These are phyloP conservation scores for Neurospora intermedia DNA, from an alignment of 495 filamentous ascomycete species.

Conservation along the genomic window DNA sequence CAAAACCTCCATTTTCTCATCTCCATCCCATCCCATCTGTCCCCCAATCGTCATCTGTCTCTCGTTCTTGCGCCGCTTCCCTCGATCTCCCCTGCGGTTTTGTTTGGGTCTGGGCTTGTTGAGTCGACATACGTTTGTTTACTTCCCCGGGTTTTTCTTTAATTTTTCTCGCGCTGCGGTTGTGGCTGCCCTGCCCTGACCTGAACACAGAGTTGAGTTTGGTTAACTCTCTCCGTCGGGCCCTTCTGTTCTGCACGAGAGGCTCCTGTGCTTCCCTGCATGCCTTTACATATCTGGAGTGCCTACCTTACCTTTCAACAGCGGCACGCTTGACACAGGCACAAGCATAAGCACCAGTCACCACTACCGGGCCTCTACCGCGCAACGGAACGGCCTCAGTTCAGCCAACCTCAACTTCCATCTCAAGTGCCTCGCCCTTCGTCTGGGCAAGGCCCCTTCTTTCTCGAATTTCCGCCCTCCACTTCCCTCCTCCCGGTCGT, in stretches of 20 bases:
- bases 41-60: slow-evolving; percentile 32
- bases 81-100: slow-evolving; percentile 16
- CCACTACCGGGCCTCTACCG: neutral
- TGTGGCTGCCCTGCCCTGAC: neutral
- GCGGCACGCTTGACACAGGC: neutral
- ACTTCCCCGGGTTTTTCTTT: neutral
- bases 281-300: neutral
- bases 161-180: neutral
- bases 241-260: neutral
- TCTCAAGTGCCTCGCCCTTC: slow-evolving; percentile 6
- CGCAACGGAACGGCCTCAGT: neutral
- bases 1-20: neutral
- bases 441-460: slow-evolving; percentile 16
- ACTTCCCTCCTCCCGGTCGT: slow-evolving; percentile 1
- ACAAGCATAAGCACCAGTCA: neutral
- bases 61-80: slow-evolving; percentile 24
- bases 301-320: neutral
- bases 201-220: neutral
- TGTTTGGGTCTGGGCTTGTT: neutral
- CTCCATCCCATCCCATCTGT: slow-evolving; percentile 22
- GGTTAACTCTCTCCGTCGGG: neutral
- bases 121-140: neutral
- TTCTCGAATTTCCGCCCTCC: slow-evolving; percentile 13
- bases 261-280: neutral
- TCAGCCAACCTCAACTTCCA: neutral